Conservation (phyloP, 805 yeast genomes). For the Nakazawaea laoshanensis region DNA sequence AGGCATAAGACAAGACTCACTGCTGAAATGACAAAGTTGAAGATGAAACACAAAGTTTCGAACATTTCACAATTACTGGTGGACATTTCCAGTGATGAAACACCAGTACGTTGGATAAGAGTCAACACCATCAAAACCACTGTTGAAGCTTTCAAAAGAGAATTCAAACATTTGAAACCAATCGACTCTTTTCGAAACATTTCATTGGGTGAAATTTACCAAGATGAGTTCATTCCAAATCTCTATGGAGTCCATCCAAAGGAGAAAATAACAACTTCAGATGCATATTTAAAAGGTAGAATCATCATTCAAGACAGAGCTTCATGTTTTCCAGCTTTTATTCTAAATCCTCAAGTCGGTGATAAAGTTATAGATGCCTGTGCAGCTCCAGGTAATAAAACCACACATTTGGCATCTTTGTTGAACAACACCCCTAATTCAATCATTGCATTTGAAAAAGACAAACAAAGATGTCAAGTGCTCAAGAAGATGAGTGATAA, state of each 20-base stretch:
- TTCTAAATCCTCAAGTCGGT: constrained; percentile 54
- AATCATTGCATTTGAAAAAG: constrained; percentile 84
- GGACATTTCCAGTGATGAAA: constrained; percentile 35
- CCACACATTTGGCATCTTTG: constrained; percentile 81
- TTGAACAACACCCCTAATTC: constrained; percentile 31
- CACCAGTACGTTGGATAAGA: constrained; percentile 78
- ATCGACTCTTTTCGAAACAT: constrained; percentile 36
- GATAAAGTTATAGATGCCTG: constrained; percentile 81
- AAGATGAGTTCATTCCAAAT: constrained; percentile 67
- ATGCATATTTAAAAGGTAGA: constrained; percentile 64
- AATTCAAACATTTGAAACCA: constrained; percentile 34
- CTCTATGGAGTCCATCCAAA: constrained; percentile 78
- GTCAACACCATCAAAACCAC: constrained; percentile 55
- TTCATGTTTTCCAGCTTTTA: constrained; percentile 91
- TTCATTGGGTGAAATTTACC: constrained; percentile 51
- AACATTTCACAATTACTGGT: constrained; percentile 44
- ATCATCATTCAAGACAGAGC: constrained; percentile 94
- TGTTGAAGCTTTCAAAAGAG: constrained; percentile 27
- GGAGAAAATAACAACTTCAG: constrained; percentile 59
- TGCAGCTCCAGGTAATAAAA: constrained; percentile 98
- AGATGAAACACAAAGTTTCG: constrained; percentile 61
- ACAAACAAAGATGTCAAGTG: constrained; percentile 59
- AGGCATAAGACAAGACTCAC: constrained; percentile 72
- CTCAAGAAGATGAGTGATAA: constrained; percentile 68
- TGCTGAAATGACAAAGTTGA: constrained; percentile 75